phyloP scores from a whole-genome alignment of 805 yeast species.

The Ogataea siamensis region DNA sequence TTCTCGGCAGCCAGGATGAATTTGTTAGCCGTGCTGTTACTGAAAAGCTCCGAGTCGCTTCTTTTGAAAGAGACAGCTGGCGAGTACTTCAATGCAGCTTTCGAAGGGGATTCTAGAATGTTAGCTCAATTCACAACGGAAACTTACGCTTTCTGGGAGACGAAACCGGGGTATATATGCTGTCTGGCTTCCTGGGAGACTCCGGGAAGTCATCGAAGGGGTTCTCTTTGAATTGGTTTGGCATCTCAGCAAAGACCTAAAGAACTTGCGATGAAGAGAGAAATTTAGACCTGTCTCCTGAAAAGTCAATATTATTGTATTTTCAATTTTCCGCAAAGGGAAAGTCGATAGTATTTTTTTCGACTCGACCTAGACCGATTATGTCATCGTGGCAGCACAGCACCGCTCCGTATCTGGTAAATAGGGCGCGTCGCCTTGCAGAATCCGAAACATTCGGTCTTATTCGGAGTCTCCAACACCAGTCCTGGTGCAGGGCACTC shows the following conservation, averaged over 20 bases:
- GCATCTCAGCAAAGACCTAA: conserved; percentile 13
- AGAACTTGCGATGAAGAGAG: conserved; percentile 2
- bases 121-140: conserved; percentile 3
- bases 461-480: not conserved
- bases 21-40: conserved; percentile 39
- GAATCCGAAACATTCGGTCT: not conserved
- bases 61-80: conserved; percentile 43
- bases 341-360: conserved; percentile 4
- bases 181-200: conserved; percentile 34
- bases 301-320: conserved; percentile 8
- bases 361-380: conserved; percentile 4
- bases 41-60: conserved; percentile 26
- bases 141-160: conserved; percentile 32
- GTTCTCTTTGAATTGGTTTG: conserved; percentile 29
- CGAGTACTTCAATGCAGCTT: conserved; percentile 40
- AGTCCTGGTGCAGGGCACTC: no score
- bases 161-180: conserved; percentile 29
- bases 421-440: conserved; percentile 3
- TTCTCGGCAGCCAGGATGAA: conserved; percentile 36
- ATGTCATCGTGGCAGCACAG: conserved; percentile 1
- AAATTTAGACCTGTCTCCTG: not conserved
- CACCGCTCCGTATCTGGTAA: not conserved
- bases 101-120: conserved; percentile 33
- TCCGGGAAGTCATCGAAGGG: conserved; percentile 26
- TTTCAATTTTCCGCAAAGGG: conserved; percentile 15